phyloP scores from a whole-genome alignment of 1,284 basidiomycete species.

The Ustilago loliicola region DNA sequence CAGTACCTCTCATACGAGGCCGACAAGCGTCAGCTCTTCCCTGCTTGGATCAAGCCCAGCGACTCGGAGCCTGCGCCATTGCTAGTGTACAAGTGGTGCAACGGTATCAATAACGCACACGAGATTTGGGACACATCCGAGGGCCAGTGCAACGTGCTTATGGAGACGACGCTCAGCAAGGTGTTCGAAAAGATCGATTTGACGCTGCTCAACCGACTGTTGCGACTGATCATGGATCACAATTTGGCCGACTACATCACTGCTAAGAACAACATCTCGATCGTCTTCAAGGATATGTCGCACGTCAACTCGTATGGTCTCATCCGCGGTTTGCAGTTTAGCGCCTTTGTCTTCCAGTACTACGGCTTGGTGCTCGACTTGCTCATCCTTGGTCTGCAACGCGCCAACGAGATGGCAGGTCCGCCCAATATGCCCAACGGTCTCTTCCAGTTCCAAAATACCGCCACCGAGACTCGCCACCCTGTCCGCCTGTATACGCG shows the following conservation, averaged over 20 bases:
- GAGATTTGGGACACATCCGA: conserved; percentile 68
- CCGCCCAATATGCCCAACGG: conserved; percentile 69
- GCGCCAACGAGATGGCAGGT: conserved; percentile 69
- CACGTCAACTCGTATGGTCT: conserved; percentile 70
- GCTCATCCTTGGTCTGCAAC: conserved; percentile 67
- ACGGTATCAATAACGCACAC: conserved; percentile 69
- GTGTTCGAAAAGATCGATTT: conserved; percentile 70
- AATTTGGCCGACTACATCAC: conserved; percentile 71
- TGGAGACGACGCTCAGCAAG: conserved; percentile 69
- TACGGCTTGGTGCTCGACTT: conserved; percentile 69
- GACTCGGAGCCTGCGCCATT: conserved; percentile 69
- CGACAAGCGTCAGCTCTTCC: conserved; percentile 70
- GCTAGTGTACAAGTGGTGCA: conserved; percentile 71
- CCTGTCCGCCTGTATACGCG: conserved; percentile 69
- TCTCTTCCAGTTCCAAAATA: conserved; percentile 67
- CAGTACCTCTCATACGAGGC: conserved; percentile 70
- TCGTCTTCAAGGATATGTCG: conserved; percentile 70
- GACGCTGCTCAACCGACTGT: conserved; percentile 68
- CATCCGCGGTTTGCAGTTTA: conserved; percentile 70
- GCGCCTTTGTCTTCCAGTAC: conserved; percentile 70
- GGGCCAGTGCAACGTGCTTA: conserved; percentile 69
- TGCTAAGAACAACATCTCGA: conserved; percentile 70
- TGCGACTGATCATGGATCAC: conserved; percentile 70
- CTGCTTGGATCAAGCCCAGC: conserved; percentile 70
- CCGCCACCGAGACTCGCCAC: conserved; percentile 66